Percentiles rank a stretch among this genome's conserved stretches.
Evolutionary conservation across 495 filamentous ascomycete species (phyloP).

Genomic region (Monascus purpureus): DNA sequence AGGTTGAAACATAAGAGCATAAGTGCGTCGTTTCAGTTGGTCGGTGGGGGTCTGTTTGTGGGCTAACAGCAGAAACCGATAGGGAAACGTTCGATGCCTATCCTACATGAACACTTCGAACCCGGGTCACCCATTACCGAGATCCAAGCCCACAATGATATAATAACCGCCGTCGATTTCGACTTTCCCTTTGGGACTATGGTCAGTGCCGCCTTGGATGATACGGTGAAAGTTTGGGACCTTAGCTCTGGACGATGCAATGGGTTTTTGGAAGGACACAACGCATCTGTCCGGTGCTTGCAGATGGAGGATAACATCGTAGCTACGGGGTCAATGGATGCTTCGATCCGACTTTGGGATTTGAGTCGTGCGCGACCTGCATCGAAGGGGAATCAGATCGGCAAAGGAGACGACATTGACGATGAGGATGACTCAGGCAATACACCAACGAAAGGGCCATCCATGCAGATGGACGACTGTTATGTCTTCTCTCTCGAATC

Average conservation of each 20-base stretch:
- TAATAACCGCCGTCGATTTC: constrained; percentile 84
- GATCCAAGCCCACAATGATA: constrained; percentile 76
- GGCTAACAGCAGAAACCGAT: constrained; percentile 5
- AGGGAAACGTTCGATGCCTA: constrained; percentile 76
- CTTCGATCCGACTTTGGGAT: constrained; percentile 92
- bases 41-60: not conserved
- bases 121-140: constrained; percentile 81
- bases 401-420: constrained; percentile 49
- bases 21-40: constrained; percentile 13
- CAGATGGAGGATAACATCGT: constrained; percentile 95
- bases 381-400: constrained; percentile 44
- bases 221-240: constrained; percentile 97
- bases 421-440: constrained; percentile 46
- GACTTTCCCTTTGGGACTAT: constrained; percentile 92
- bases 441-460: constrained; percentile 38
- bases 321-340: constrained; percentile 91
- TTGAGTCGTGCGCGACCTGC: constrained; percentile 52
- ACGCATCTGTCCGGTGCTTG: constrained; percentile 81
- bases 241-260: constrained; percentile 84
- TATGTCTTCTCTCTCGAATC: constrained; percentile 74
- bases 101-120: constrained; percentile 89
- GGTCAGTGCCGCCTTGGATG: constrained; percentile 89
- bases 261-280: constrained; percentile 82
- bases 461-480: constrained; percentile 73
- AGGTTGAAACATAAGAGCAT: constrained; percentile 52